A percentile compares a stretch with the other conserved stretches of the same genome.
Evolutionary conservation across 805 yeast species (phyloP).

Genomic region (Lipomyces mesembrius): DNA sequence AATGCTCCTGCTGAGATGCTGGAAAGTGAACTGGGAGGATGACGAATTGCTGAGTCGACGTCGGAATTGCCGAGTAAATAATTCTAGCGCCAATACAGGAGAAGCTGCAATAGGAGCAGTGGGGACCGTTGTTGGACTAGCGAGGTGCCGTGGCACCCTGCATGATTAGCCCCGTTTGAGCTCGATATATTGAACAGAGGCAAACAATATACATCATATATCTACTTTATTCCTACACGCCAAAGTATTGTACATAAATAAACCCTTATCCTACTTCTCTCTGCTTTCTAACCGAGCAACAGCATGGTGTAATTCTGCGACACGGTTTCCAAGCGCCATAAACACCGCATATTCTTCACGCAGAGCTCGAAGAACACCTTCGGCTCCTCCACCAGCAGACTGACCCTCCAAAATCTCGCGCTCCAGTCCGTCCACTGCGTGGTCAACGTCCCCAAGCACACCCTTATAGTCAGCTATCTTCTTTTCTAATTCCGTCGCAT

Average conservation of each 20-base stretch:
- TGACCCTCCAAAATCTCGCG: constrained; percentile 29
- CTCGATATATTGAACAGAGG: not conserved
- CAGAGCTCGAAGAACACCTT: constrained; percentile 40
- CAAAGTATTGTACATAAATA: not conserved
- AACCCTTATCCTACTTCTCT: constrained; percentile 18
- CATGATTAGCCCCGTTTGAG: not conserved
- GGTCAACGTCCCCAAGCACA: constrained; percentile 57
- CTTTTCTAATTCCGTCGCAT: constrained; percentile 50
- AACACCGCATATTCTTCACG: constrained; percentile 68
- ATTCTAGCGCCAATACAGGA: too few relatives aligned
- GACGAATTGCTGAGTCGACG: too few relatives aligned
- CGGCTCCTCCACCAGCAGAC: constrained; percentile 25
- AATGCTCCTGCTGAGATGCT: too few relatives aligned
- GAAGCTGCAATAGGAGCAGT: too few relatives aligned
- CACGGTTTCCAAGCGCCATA: constrained; percentile 71
- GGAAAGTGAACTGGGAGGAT: too few relatives aligned
- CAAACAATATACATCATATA: not conserved
- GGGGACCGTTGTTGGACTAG: too few relatives aligned
- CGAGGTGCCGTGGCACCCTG: not conserved
- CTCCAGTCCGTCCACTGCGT: constrained; percentile 54
- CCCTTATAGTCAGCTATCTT: constrained; percentile 57
- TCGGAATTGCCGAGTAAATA: too few relatives aligned
- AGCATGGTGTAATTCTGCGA: constrained; percentile 69
- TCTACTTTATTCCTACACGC: not conserved
- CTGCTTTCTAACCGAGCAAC: constrained; percentile 43